Conservation (phyloP, 805 yeast species). For the Pichia cephalocereana region DNA sequence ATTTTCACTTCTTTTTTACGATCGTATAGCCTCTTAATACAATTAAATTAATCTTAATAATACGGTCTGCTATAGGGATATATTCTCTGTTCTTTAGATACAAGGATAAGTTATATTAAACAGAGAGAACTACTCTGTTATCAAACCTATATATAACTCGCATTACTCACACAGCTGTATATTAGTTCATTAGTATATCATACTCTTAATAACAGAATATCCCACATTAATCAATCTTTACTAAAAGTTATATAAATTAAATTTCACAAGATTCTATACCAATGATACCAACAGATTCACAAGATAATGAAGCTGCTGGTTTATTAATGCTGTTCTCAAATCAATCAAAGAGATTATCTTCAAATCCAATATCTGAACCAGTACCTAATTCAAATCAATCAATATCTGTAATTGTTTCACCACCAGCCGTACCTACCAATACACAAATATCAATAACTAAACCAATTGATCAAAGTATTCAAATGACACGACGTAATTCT, state of each 20-base stretch:
- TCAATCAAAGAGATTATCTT: constrained; percentile 17
- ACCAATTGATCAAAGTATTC: not conserved
- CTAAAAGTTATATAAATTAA: not conserved
- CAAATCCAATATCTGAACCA: not conserved
- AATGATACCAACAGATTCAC: not conserved
- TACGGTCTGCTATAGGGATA: too few relatives aligned
- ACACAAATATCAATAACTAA: not conserved
- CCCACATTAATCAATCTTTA: too few relatives aligned
- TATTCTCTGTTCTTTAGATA: too few relatives aligned
- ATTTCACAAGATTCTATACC: not conserved
- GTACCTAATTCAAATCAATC: not conserved
- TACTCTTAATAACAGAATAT: too few relatives aligned
- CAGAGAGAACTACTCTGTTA: too few relatives aligned
- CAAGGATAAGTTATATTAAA: too few relatives aligned
- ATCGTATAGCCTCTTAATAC: too few relatives aligned
- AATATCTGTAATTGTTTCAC: not conserved
- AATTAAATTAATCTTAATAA: too few relatives aligned
- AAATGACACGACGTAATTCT: not conserved
- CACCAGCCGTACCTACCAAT: not conserved
- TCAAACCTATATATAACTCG: too few relatives aligned
- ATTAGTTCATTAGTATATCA: too few relatives aligned
- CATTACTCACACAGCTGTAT: too few relatives aligned
- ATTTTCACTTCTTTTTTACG: too few relatives aligned
- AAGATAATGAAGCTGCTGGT: constrained; percentile 33
- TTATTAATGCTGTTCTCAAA: constrained; percentile 30